Evolutionary conservation across 768 basidiomycete species (phyloP).

Genomic region (Termitomyces sp.): DNA sequence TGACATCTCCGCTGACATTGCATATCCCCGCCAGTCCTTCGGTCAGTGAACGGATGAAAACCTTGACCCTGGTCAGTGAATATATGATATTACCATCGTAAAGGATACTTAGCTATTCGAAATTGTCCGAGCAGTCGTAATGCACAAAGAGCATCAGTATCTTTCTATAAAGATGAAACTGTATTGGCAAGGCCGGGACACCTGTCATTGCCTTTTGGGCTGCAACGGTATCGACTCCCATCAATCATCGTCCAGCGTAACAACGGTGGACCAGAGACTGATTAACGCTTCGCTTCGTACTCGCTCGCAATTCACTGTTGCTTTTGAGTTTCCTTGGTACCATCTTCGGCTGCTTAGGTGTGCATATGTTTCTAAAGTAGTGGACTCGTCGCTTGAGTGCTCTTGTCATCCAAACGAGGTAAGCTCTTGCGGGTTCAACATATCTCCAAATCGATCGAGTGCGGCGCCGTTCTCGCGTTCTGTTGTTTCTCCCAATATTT

Average conservation of each 20-base stretch:
- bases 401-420: background rate
- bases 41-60: background rate
- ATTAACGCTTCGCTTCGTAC: too few species aligned
- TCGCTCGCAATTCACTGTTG: too few species aligned
- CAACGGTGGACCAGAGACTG: background rate
- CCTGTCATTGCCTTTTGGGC: background rate
- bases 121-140: background rate
- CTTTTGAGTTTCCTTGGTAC: background rate
- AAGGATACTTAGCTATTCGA: background rate
- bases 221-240: background rate
- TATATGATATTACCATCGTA: background rate
- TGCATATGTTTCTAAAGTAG: background rate
- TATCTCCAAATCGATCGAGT: background rate
- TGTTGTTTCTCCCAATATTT: too few species aligned
- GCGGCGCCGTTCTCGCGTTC: background rate
- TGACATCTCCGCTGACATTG: background rate
- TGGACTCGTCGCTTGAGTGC: background rate
- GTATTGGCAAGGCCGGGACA: background rate
- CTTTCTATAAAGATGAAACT: constrained; percentile 9
- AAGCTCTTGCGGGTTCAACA: background rate
- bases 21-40: background rate
- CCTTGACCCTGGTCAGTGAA: too few species aligned
- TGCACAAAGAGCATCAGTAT: constrained; percentile 1
- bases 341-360: background rate
- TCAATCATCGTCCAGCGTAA: background rate